Evolutionary conservation across 75 land plant species (phyloP).

Genomic region (Azolla pinnata): DNA sequence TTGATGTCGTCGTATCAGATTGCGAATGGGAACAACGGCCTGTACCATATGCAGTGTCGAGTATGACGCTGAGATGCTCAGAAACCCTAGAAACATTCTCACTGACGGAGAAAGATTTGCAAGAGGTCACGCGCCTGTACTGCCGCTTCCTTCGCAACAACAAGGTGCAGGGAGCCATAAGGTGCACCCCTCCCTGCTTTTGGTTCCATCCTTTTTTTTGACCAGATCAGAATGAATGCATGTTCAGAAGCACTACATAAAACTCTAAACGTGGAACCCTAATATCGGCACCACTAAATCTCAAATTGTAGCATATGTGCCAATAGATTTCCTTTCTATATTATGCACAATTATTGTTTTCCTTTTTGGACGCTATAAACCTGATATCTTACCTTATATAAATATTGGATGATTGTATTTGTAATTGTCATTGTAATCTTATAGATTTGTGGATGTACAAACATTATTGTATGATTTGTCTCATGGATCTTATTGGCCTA

Average conservation of each 20-base stretch:
- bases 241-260: not conserved
- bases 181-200: too few relatives aligned
- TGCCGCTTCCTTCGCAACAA: conserved; percentile 43
- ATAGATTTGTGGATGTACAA: too few relatives aligned
- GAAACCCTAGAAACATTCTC: conserved; percentile 75
- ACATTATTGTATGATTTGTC: too few relatives aligned
- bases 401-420: too few relatives aligned
- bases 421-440: too few relatives aligned
- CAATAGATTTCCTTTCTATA: not conserved
- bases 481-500: too few relatives aligned
- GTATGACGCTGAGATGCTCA: conserved; percentile 46
- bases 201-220: too few relatives aligned
- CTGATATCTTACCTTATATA: too few relatives aligned
- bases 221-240: conserved; percentile 72
- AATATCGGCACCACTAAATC: not conserved
- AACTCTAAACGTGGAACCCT: not conserved
- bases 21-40: conserved; percentile 7
- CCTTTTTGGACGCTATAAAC: too few relatives aligned
- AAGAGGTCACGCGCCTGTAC: conserved; percentile 59
- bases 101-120: conserved; percentile 55
- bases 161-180: conserved; percentile 64
- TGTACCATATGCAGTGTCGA: conserved; percentile 34
- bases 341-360: too few relatives aligned
- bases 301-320: not conserved
- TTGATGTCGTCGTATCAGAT: not conserved